These are phyloP conservation scores for Crithidia acanthocephali DNA, from an alignment of 208 protist species.

Conservation along the genomic window DNA sequence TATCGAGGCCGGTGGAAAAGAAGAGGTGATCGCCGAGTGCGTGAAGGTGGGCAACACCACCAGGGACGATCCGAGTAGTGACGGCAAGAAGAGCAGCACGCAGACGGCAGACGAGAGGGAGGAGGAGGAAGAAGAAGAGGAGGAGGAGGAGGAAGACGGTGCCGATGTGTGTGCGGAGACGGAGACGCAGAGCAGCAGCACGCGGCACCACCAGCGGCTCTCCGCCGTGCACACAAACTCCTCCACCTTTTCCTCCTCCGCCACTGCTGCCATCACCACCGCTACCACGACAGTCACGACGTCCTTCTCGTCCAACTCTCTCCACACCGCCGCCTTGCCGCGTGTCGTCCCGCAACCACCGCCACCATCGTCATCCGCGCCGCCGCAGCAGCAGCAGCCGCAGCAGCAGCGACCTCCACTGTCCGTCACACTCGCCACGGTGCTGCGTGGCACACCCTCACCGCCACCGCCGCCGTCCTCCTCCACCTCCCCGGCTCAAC, in stretches of 20 bases:
- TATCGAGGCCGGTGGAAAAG: too few species aligned
- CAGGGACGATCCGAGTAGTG: too few species aligned
- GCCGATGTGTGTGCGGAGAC: neutral
- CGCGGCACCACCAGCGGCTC: neutral
- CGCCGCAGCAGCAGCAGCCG: neutral
- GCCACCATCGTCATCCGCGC: neutral
- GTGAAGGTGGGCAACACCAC: too few species aligned
- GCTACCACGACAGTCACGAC: neutral
- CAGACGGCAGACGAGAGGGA: too few species aligned
- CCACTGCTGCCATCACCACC: neutral
- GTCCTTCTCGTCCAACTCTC: neutral
- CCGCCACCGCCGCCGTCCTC: neutral
- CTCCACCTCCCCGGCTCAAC: neutral
- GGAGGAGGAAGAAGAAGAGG: too few species aligned
- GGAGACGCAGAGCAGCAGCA: constrained; percentile 7
- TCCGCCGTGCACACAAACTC: neutral
- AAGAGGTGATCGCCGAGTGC: too few species aligned
- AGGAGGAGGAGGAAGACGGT: neutral
- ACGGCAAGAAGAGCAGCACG: too few species aligned
- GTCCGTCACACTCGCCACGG: neutral
- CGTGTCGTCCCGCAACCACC: neutral
- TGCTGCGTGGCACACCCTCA: neutral
- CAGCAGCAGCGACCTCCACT: neutral
- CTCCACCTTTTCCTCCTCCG: neutral
- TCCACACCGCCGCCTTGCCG: neutral